Conservation (phyloP, 495 filamentous ascomycete species). For the Talaromyces thailandensis region DNA sequence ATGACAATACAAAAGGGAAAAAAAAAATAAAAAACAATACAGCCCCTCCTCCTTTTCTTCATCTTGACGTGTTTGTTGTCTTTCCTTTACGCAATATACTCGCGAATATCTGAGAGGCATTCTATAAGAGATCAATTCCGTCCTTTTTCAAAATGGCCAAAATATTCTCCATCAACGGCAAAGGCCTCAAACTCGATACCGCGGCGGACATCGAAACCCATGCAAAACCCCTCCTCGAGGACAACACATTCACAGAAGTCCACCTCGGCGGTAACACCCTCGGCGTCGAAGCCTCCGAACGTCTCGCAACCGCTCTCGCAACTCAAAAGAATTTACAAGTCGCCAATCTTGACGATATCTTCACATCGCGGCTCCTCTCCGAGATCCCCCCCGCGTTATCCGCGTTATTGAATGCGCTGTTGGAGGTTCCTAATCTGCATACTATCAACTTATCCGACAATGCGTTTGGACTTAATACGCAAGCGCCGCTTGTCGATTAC, state of each 20-base stretch:
- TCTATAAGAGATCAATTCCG: background rate
- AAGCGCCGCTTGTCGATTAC: conserved; percentile 76
- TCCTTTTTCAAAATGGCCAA: conserved; percentile 45
- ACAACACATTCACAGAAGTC: conserved; percentile 72
- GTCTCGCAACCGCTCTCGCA: conserved; percentile 68
- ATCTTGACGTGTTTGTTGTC: conserved; percentile 4
- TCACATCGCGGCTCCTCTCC: conserved; percentile 84
- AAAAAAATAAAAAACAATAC: conserved; percentile 11
- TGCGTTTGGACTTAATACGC: conserved; percentile 90
- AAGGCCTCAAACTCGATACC: conserved; percentile 81
- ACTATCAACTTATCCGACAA: conserved; percentile 96
- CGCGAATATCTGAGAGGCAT: background rate
- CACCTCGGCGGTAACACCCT: conserved; percentile 82
- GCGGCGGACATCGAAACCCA: conserved; percentile 81
- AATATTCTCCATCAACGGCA: conserved; percentile 84
- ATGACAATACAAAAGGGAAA: background rate
- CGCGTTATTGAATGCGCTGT: conserved; percentile 73
- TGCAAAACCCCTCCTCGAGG: conserved; percentile 61
- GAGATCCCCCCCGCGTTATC: conserved; percentile 89
- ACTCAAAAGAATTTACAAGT: conserved; percentile 73
- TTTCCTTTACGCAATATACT: conserved; percentile 3
- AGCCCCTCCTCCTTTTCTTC: conserved; percentile 6
- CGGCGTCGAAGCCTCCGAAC: conserved; percentile 76
- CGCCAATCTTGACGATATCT: conserved; percentile 93
- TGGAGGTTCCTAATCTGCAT: conserved; percentile 71